phyloP scores from a whole-genome alignment of 2,329 filamentous ascomycete species.

The Hypoxylon sp. region DNA sequence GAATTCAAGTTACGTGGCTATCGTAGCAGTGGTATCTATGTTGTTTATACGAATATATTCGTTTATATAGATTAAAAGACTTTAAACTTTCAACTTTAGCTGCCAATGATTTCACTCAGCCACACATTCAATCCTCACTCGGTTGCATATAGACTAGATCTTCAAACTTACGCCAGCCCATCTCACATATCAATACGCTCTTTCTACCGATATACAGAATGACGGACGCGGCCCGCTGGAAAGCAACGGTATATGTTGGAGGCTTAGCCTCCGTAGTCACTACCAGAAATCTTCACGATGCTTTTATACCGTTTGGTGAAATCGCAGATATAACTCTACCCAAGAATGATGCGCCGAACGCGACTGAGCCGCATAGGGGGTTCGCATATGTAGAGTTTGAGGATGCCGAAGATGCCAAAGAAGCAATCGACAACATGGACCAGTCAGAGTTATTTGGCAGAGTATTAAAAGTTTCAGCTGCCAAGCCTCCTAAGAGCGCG shows the following conservation, averaged over 20 bases:
- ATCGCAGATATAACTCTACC: slow-evolving; percentile 92
- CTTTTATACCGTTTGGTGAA: slow-evolving; percentile 97
- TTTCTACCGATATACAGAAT: slow-evolving; percentile 63
- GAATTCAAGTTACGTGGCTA: neutral
- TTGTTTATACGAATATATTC: slow-evolving; percentile 24
- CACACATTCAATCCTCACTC: slow-evolving; percentile 22
- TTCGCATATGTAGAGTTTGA: slow-evolving; percentile 99
- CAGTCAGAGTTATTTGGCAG: slow-evolving; percentile 94
- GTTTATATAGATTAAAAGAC: slow-evolving; percentile 6
- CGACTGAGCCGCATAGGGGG: slow-evolving; percentile 85
- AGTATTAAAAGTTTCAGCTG: slow-evolving; percentile 90
- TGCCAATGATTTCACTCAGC: slow-evolving; percentile 21
- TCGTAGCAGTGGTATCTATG: neutral
- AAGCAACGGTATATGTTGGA: slow-evolving; percentile 92
- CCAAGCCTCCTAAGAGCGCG: slow-evolving; percentile 90
- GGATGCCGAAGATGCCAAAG: slow-evolving; percentile 84
- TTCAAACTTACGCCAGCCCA: slow-evolving; percentile 24
- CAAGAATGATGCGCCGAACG: slow-evolving; percentile 85
- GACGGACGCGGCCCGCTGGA: slow-evolving; percentile 87
- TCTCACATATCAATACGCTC: slow-evolving; percentile 15
- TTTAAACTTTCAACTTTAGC: slow-evolving; percentile 8
- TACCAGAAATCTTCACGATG: slow-evolving; percentile 82
- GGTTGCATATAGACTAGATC: slow-evolving; percentile 29
- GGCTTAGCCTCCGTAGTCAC: slow-evolving; percentile 87
- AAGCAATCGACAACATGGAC: slow-evolving; percentile 99